A percentile compares a stretch with the other conserved stretches of the same genome.
Conservation (phyloP, 208 protist genomes). For the Acanthamoeba healyi region DNA sequence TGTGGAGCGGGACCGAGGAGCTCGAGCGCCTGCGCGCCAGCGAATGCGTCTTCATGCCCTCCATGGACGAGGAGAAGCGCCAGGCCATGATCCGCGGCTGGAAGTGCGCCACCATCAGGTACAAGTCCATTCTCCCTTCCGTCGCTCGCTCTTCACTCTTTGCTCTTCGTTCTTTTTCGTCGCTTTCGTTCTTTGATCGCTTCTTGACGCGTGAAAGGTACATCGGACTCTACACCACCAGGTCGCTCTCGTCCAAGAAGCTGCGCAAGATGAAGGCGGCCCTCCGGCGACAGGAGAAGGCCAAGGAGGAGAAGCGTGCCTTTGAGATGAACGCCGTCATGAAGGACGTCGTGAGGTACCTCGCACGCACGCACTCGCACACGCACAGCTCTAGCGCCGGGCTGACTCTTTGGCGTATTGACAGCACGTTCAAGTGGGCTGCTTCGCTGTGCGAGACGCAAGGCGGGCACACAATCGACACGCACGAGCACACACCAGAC, state of each 20-base stretch:
- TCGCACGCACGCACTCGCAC: not conserved
- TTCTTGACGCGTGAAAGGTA: not conserved
- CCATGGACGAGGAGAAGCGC: slow-evolving; percentile 51
- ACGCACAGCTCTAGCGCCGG: too few relatives aligned
- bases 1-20: slow-evolving; percentile 79
- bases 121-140: not conserved
- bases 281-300: not conserved
- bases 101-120: slow-evolving; percentile 71
- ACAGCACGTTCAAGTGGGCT: slow-evolving; percentile 47
- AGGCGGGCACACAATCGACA: not conserved
- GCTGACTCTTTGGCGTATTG: not conserved
- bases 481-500: not conserved
- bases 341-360: not conserved
- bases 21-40: slow-evolving; percentile 21
- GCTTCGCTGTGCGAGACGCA: not conserved
- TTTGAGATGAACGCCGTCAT: slow-evolving; percentile 32
- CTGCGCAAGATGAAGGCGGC: slow-evolving; percentile 60
- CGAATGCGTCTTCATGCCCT: slow-evolving; percentile 61
- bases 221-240: too few relatives aligned
- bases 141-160: not conserved
- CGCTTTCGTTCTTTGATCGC: not conserved
- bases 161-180: not conserved
- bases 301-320: not conserved
- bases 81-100: slow-evolving; percentile 74
- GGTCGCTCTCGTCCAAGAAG: slow-evolving; percentile 18